Evolutionary conservation across 768 basidiomycete genomes (phyloP).

Genomic region (Tulasnella sp.): DNA sequence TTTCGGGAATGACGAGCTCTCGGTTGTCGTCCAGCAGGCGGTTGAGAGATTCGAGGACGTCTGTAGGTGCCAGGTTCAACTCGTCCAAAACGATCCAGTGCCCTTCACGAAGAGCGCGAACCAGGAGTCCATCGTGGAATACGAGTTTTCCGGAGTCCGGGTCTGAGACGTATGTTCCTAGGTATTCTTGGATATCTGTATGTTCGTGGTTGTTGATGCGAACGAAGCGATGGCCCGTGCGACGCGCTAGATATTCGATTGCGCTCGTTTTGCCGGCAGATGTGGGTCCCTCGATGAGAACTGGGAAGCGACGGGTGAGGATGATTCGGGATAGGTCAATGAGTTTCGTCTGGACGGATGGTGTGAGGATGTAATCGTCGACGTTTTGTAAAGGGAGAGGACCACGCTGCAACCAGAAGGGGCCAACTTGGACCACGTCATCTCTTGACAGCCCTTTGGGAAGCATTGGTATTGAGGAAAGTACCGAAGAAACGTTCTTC

Average conservation of each 20-base stretch:
- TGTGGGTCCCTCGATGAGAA: conserved; percentile 96
- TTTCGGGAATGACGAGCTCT: conserved; percentile 93
- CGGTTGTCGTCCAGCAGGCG: conserved; percentile 96
- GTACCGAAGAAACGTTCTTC: conserved; percentile 74
- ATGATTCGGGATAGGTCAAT: conserved; percentile 92
- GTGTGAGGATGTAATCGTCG: conserved; percentile 91
- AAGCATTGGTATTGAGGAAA: conserved; percentile 67
- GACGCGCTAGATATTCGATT: conserved; percentile 89
- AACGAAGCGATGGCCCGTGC: conserved; percentile 93
- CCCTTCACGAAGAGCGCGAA: conserved; percentile 86
- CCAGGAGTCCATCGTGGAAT: conserved; percentile 92
- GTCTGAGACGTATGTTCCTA: conserved; percentile 95
- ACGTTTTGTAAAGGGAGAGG: conserved; percentile 61
- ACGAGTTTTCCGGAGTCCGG: conserved; percentile 89
- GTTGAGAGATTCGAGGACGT: conserved; percentile 96
- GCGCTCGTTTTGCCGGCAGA: conserved; percentile 98
- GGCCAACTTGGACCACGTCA: conserved; percentile 81
- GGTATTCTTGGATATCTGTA: conserved; percentile 98
- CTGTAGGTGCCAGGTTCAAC: conserved; percentile 95
- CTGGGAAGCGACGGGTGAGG: conserved; percentile 84
- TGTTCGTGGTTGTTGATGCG: conserved; percentile 99
- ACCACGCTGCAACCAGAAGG: conserved; percentile 87
- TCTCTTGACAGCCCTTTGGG: conserved; percentile 52
- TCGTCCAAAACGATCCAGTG: conserved; percentile 99
- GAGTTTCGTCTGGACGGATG: conserved; percentile 93